Evolutionary conservation across 148 eudicot species (phyloP).

Genomic region (Salicornia ramosissima): DNA sequence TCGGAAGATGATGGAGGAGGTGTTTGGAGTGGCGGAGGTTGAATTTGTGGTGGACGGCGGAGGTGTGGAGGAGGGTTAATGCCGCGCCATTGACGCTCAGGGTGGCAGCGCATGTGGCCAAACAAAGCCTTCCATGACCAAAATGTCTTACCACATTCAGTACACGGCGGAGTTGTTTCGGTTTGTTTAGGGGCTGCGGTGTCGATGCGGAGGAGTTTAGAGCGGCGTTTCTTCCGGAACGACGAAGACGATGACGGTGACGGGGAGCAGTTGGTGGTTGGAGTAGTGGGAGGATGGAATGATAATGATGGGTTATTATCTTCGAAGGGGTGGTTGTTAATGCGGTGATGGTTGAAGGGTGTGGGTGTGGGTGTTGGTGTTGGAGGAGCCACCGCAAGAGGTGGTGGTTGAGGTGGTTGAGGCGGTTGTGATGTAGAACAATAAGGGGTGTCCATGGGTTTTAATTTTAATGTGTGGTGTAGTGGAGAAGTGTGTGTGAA

Average conservation of each 20-base stretch:
- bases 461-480: too few species aligned
- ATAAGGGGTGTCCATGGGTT: conserved; percentile 1
- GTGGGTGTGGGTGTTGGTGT: conserved; percentile 1
- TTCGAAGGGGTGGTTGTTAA: background rate
- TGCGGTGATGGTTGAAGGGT: conserved; percentile 6
- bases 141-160: conserved; percentile 75
- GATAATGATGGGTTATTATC: background rate
- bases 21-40: background rate
- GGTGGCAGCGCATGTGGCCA: conserved; percentile 99
- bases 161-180: conserved; percentile 74
- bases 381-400: background rate
- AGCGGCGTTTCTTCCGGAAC: background rate
- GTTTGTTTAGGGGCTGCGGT: background rate
- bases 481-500: background rate
- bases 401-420: conserved; percentile 14
- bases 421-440: background rate
- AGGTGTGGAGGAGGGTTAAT: conserved; percentile 74
- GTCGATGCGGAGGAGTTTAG: conserved; percentile 13
- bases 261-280: conserved; percentile 16
- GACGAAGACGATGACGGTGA: too few species aligned
- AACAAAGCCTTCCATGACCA: conserved; percentile 89
- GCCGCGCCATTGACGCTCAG: conserved; percentile 91
- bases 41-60: conserved; percentile 9
- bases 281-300: conserved; percentile 17
- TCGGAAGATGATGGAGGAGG: conserved; percentile 23